Conservation (phyloP, 2,329 filamentous ascomycete species). For the Zopfia rhizophila region DNA sequence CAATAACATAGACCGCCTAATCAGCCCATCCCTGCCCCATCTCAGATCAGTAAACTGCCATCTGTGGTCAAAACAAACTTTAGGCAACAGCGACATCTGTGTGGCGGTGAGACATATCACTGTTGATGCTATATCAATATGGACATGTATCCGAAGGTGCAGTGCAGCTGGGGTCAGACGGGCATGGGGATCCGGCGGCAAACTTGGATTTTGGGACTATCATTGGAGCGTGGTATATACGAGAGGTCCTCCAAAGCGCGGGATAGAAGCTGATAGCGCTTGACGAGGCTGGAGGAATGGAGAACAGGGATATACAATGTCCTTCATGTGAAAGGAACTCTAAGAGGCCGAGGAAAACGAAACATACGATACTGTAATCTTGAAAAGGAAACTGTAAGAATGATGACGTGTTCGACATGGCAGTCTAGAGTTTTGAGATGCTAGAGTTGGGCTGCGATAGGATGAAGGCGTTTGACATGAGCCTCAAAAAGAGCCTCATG, state of each 20-base stretch:
- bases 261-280: too few relatives aligned
- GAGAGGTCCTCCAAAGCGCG: not conserved
- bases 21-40: too few relatives aligned
- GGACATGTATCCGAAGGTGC: too few relatives aligned
- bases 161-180: too few relatives aligned
- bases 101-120: too few relatives aligned
- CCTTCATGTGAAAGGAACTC: slow-evolving; percentile 2
- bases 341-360: too few relatives aligned
- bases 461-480: slow-evolving; percentile 7
- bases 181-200: not conserved
- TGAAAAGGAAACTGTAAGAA: not conserved
- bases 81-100: slow-evolving; percentile 33
- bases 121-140: too few relatives aligned
- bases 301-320: slow-evolving; percentile 6
- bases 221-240: too few relatives aligned
- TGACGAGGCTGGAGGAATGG: slow-evolving; percentile 4
- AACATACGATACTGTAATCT: too few relatives aligned
- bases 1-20: too few relatives aligned
- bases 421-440: slow-evolving; percentile 5
- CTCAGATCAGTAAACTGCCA: too few relatives aligned
- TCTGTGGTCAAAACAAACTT: slow-evolving; percentile 26
- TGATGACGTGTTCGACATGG: slow-evolving; percentile 4
- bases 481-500: slow-evolving; percentile 12
- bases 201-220: not conserved
- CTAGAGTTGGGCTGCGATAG: slow-evolving; percentile 10